These are phyloP conservation scores for Aristolochia fimbriata DNA, from an alignment of 164 flowering plant genomes.

Conservation along the genomic window DNA sequence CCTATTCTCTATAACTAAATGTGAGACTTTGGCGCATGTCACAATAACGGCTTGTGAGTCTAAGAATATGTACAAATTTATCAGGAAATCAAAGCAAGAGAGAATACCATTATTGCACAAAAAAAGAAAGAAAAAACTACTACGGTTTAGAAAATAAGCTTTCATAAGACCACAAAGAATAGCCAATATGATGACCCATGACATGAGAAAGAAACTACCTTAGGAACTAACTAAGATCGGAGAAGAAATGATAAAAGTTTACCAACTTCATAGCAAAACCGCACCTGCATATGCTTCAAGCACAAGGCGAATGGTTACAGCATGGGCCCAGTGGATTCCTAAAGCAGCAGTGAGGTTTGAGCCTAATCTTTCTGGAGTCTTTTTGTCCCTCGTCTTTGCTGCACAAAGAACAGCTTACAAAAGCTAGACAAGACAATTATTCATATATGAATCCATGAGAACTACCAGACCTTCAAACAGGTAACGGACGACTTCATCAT, in stretches of 20 bases:
- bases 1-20: too few species aligned
- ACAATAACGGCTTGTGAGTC: too few species aligned
- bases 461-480: constrained; percentile 49
- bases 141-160: background rate
- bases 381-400: constrained; percentile 25
- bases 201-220: background rate
- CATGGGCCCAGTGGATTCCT: constrained; percentile 85
- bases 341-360: constrained; percentile 73
- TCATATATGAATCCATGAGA: background rate
- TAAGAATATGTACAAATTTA: too few species aligned
- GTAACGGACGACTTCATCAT: constrained; percentile 32
- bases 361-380: constrained; percentile 21
- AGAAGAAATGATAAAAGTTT: background rate
- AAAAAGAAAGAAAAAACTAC: background rate
- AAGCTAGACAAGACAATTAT: background rate
- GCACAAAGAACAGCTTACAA: constrained; percentile 13
- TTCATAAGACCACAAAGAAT: background rate
- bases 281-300: constrained; percentile 70
- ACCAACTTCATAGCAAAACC: background rate
- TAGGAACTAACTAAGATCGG: background rate
- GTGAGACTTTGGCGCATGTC: too few species aligned
- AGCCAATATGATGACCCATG: background rate
- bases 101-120: background rate
- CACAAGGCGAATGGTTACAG: constrained; percentile 67
- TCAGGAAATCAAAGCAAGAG: too few species aligned